Evolutionary conservation across 805 yeast species (phyloP), one percentile per base, ranked within the genome.

Genomic region (Saccharomycopsis sp.): DNA sequence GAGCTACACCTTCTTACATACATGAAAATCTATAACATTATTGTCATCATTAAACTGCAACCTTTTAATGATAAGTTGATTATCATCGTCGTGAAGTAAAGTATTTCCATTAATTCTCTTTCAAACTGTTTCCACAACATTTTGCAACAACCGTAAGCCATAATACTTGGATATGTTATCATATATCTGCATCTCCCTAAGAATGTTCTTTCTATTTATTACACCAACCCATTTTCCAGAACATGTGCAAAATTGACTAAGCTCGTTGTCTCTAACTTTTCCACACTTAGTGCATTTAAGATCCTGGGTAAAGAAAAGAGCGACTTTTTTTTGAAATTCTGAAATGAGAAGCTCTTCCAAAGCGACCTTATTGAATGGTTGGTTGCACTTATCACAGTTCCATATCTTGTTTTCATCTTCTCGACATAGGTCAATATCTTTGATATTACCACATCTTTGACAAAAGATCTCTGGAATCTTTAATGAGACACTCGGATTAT

Each of bases 191-290:
- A 84, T 65, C 54, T 75, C 75, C 54, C 72, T 71, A 16, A 74
- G 70, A 5, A 90, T 66, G 0, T 75, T 79, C 3, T 67, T 71
- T 53, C 73, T 72, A 3, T 75, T 67, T 20, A 83, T 68, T 0
- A 88, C 82, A 52, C 81, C 84, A 2, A 70, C 74, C 97, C 96
- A 91, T 15, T 71, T 68, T 7, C 99, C 99, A 0, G 99, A 92
- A 68, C 99, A 94, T 20, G 80, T 71, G 70, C 99, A 95, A 68
- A 83, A 83, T 34, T 75, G 75, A 34, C 90, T 79, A 79, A 94
- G 76, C 61, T 85, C 84, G 64, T 81, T 85, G 40, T 80, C 82
- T 64, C 82, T 82, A 57, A 89, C 74, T 57, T 75, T 80, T 24
- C 80, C 77, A 71, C 99, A 94, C 67, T 88, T 90, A 16, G 73